phyloP scores from a whole-genome alignment of 2,329 filamentous ascomycete genomes.

The Fusarium chuoi region DNA sequence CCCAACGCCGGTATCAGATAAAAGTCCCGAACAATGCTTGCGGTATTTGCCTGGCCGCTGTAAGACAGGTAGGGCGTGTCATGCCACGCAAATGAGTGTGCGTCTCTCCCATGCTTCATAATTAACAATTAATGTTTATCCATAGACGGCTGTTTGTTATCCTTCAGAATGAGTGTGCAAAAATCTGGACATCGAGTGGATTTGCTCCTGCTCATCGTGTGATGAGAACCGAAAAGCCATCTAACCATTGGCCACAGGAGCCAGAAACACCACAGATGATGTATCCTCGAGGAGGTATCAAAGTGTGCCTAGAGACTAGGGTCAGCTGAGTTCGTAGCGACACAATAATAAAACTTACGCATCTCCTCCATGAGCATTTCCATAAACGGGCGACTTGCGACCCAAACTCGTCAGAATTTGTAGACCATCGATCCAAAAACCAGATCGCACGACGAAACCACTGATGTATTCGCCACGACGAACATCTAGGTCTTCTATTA shows the following conservation, averaged over 20 bases:
- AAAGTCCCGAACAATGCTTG: constrained; percentile 20
- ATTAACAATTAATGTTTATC: constrained; percentile 30
- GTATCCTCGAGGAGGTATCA: constrained; percentile 91
- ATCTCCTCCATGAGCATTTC: constrained; percentile 81
- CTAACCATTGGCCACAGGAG: constrained; percentile 81
- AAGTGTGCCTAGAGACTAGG: constrained; percentile 72
- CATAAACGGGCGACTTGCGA: constrained; percentile 86
- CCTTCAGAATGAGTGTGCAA: constrained; percentile 27
- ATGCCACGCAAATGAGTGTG: neutral
- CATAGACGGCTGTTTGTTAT: constrained; percentile 8
- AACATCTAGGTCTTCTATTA: constrained; percentile 70
- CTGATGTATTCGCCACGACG: constrained; percentile 86
- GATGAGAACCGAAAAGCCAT: constrained; percentile 84
- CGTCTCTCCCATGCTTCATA: neutral
- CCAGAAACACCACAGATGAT: constrained; percentile 89
- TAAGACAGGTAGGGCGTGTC: constrained; percentile 17
- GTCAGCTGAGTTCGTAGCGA: neutral
- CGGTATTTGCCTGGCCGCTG: constrained; percentile 18
- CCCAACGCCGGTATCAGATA: constrained; percentile 36
- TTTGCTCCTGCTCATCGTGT: constrained; percentile 45
- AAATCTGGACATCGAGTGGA: constrained; percentile 1
- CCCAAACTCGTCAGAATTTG: constrained; percentile 90
- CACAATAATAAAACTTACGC: constrained; percentile 70
- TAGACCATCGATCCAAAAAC: constrained; percentile 86
- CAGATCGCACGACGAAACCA: constrained; percentile 85